Base-by-base conservation (phyloP, 2,329 filamentous ascomycete species). In the Alternaria sp. region DNA sequence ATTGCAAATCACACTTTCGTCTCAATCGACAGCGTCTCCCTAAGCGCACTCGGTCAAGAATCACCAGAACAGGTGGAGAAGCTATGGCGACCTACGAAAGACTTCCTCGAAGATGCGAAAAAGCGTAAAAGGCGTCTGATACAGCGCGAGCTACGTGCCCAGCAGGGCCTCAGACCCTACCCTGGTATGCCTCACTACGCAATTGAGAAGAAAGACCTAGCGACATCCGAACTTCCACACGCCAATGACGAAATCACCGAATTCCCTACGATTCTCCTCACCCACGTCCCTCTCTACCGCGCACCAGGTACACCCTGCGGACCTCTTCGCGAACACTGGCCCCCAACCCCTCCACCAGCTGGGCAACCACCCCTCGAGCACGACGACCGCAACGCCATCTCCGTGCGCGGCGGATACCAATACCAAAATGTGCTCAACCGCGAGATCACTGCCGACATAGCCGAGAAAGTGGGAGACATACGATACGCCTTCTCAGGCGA, bases 1-100 rank as follows among this genome's bases (percentile, higher is more conserved):
- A 85, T 98, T 54, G 95, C 92, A 12, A 99, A 99, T 74, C 95
- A 99, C 77, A 96, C 93, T 0, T 93, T 99, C 75, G 92, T 99
- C 20, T 96, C 93, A 0, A 86, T 99, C 8, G 95, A 99, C 75
- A 88, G 90, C 0, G 90, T 97, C 5, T 97, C 94, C 0, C 80
- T 98, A 70, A 97, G 93, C 73, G 94, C 95, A 3, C 83, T 85
- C 75, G 86, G 86, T 54, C 85, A 88, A 65, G 67, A 71, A 12
- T 71, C 70, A n/a, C 82, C 83, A 5, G 80, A 86, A 54, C 83
- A 84, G 6, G 83, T 83, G 53, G 82, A 85, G 38, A 78, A 81
- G 41, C 90, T 98, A 18, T 97, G 92, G 83, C 85, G 85, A 25
- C 92, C 94, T 0, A 87, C 91, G 0, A 85, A 91, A 66, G 86